Evolutionary conservation across 495 filamentous ascomycete species (phyloP).

Genomic region (Aspergillus bridgeri): DNA sequence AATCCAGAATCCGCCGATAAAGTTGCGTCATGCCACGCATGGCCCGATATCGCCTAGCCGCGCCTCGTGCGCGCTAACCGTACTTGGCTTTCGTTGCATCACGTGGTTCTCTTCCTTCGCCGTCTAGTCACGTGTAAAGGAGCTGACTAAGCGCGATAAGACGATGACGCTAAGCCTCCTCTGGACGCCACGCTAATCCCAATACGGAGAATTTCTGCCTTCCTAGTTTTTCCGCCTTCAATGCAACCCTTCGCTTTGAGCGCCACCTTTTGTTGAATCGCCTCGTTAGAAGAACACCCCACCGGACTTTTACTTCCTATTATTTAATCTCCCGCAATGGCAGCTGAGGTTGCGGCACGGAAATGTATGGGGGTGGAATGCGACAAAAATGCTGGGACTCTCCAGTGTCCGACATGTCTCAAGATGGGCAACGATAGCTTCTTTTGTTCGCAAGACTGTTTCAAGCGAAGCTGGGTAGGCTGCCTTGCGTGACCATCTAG

Average conservation of each 20-base stretch:
- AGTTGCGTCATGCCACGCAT: not conserved
- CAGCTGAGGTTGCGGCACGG: conserved; percentile 43
- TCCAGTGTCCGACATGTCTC: conserved; percentile 93
- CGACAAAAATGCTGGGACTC: conserved; percentile 70
- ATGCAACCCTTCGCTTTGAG: no score
- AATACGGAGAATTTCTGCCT: not conserved
- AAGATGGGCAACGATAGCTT: conserved; percentile 87
- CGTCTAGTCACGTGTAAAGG: not conserved
- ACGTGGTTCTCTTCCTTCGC: not conserved
- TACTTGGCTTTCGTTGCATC: not conserved
- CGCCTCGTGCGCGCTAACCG: no score
- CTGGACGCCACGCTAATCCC: not conserved
- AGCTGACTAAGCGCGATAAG: not conserved
- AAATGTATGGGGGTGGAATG: conserved; percentile 83
- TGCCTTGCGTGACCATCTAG: conserved; percentile 27
- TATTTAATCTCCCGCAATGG: conserved; percentile 1
- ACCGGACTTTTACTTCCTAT: no score
- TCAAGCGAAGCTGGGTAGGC: conserved; percentile 95
- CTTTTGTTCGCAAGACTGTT: conserved; percentile 98
- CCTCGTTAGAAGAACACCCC: no score
- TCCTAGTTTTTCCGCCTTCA: no score
- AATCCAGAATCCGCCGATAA: not conserved
- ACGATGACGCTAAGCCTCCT: not conserved
- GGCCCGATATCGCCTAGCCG: no score
- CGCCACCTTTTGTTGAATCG: no score